These are phyloP conservation scores for Asterionellopsis glacialis DNA, from an alignment of 108 stramenopile genomes.

Conservation along the genomic window DNA sequence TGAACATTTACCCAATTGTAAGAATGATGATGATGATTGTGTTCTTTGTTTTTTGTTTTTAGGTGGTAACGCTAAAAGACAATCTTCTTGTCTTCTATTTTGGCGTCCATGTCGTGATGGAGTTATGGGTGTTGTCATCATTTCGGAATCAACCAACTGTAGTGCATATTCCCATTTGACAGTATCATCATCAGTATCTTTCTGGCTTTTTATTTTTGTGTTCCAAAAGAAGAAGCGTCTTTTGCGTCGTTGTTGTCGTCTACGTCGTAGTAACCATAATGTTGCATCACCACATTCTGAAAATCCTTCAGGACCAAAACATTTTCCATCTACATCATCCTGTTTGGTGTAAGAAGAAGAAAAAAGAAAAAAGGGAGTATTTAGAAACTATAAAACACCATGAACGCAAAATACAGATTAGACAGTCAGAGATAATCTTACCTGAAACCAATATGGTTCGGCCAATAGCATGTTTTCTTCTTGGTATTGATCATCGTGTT, in stretches of 20 bases:
- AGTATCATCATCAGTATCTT: not conserved
- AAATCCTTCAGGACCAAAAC: slow-evolving; percentile 67
- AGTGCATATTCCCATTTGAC: not conserved
- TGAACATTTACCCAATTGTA: not conserved
- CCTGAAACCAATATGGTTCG: slow-evolving; percentile 63
- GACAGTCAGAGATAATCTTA: too few relatives aligned
- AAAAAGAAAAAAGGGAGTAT: not conserved
- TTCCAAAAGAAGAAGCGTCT: not conserved
- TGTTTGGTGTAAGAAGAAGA: slow-evolving; percentile 10
- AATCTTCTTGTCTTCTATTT: not conserved
- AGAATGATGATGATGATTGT: not conserved
- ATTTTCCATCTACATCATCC: slow-evolving; percentile 48
- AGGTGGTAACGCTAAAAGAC: not conserved
- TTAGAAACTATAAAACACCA: not conserved
- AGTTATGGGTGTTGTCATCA: not conserved
- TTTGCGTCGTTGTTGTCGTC: not conserved
- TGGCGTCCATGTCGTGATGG: not conserved
- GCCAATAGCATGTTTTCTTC: slow-evolving; percentile 18
- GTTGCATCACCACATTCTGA: slow-evolving; percentile 79
- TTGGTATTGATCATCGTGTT: not conserved
- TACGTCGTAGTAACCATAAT: slow-evolving; percentile 50
- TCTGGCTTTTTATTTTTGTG: not conserved
- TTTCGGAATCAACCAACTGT: slow-evolving; percentile 11
- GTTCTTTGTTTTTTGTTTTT: not conserved
- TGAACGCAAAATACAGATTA: too few relatives aligned